A percentile compares a stretch with the other conserved stretches of the same genome.
phyloP scores from a whole-genome alignment of 495 filamentous ascomycete genomes.

The Penicillium lagena region DNA sequence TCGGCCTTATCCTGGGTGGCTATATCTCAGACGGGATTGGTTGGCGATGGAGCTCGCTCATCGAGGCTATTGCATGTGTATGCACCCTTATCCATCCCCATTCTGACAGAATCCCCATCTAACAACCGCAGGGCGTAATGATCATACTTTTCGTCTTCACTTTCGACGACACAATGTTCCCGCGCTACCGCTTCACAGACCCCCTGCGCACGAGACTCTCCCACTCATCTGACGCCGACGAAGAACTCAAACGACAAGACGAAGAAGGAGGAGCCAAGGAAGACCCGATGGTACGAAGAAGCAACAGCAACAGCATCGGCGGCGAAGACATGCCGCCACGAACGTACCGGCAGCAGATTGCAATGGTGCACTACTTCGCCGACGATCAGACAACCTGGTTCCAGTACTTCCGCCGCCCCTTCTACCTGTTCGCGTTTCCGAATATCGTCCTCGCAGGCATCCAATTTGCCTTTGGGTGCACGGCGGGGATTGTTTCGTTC shows the following conservation, averaged over 20 bases:
- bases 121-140: slow-evolving; percentile 11
- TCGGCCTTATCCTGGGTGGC: slow-evolving; percentile 21
- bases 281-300: slow-evolving; percentile 5
- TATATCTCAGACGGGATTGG: slow-evolving; percentile 23
- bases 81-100: neutral
- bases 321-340: slow-evolving; percentile 15
- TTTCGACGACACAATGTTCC: slow-evolving; percentile 32
- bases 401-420: slow-evolving; percentile 29
- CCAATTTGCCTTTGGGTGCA: slow-evolving; percentile 26
- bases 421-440: slow-evolving; percentile 28
- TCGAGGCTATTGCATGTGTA: slow-evolving; percentile 26
- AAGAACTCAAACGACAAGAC: neutral
- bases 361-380: slow-evolving; percentile 16
- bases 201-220: neutral
- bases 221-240: neutral
- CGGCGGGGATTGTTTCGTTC: slow-evolving; percentile 28
- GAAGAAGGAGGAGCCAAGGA: slow-evolving; percentile 3
- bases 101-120: neutral
- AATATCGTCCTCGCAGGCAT: slow-evolving; percentile 27
- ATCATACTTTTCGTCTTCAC: slow-evolving; percentile 26
- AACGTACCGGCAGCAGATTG: slow-evolving; percentile 15
- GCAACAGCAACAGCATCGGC: slow-evolving; percentile 1
- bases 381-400: slow-evolving; percentile 26
- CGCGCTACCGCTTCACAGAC: slow-evolving; percentile 16
- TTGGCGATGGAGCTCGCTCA: slow-evolving; percentile 29